phyloP scores from a whole-genome alignment of 148 eudicot species.

The Rhododendron vialii region DNA sequence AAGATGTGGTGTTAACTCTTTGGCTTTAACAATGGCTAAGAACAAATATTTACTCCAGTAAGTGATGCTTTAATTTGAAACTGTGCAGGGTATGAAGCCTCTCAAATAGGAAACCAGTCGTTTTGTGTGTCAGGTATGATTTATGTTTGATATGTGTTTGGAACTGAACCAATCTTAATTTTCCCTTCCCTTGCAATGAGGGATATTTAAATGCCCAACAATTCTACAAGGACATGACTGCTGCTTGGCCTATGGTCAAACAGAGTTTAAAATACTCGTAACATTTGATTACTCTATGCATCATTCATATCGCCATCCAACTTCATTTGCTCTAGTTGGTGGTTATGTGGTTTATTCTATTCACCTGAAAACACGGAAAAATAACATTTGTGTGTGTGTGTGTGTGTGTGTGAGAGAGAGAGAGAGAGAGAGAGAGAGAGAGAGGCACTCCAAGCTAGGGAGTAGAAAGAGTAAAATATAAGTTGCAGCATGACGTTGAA shows the following conservation, averaged over 20 bases:
- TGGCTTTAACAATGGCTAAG: not conserved
- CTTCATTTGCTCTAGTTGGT: not conserved
- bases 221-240: not conserved
- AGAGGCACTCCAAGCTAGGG: not conserved
- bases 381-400: not conserved
- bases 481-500: not conserved
- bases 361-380: not conserved
- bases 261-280: not conserved
- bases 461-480: not conserved
- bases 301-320: not conserved
- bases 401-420: too few species aligned
- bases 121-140: constrained; percentile 23
- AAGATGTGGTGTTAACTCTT: not conserved
- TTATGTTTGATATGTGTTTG: not conserved
- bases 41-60: not conserved
- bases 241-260: constrained; percentile 7
- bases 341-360: not conserved
- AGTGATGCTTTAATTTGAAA: constrained; percentile 10
- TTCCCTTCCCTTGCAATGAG: not conserved
- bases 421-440: not conserved
- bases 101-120: constrained; percentile 29
- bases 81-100: constrained; percentile 56
- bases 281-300: not conserved
- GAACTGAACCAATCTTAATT: not conserved
- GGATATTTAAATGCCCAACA: not conserved